Base-by-base conservation (phyloP, 768 basidiomycete species). In the Suillus cothurnatus region DNA sequence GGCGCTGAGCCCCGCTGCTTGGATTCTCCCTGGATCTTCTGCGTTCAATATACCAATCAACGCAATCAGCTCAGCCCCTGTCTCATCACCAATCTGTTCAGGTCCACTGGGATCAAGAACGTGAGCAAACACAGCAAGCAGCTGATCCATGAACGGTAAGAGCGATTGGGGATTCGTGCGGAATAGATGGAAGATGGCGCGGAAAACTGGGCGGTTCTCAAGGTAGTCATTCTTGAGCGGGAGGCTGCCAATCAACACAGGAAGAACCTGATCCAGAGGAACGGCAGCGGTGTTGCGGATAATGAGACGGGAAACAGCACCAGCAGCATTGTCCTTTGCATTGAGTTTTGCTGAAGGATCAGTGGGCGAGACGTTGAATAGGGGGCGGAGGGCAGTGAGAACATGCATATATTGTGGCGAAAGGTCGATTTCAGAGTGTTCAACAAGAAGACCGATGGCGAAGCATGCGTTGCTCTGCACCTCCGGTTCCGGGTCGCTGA, bases 381-480 rank as follows among this genome's bases (percentile, higher is more conserved):
- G 82, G 17, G 93, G 92, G 32, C 87, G 91, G 55, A 99, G 87
- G 1, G 89, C 89, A 41, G 79, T 80, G 58, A 99, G 92, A 50
- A 99, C 82, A 65, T 83, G 84, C 47, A 89, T 78, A 80, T 92
- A 97, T 73, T 97, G 95, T 12, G 84, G 80, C 1, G 90, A 87
- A 45, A 98, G 85, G 75, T 99, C 95, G 64, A 87, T 76, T 55
- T 88, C 82, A 8, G 93, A 89, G 80, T 95, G 87, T 79, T 96
- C 93, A 68, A 98, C 86, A 63, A 99, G 86, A 49, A 97, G 88
- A 65, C 97, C 97, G 39, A 88, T 83, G 39, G 96, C 97, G 75
- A 97, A 99, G 19, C 95, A 95, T 23, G 95, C 95, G 71, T 99
- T 99, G 79, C 94, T 95, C 71, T 93, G 88, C 11, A 99, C 96